Evolutionary conservation across 1,284 basidiomycete species (phyloP).

Genomic region (Pseudozyma hubeiensis): DNA sequence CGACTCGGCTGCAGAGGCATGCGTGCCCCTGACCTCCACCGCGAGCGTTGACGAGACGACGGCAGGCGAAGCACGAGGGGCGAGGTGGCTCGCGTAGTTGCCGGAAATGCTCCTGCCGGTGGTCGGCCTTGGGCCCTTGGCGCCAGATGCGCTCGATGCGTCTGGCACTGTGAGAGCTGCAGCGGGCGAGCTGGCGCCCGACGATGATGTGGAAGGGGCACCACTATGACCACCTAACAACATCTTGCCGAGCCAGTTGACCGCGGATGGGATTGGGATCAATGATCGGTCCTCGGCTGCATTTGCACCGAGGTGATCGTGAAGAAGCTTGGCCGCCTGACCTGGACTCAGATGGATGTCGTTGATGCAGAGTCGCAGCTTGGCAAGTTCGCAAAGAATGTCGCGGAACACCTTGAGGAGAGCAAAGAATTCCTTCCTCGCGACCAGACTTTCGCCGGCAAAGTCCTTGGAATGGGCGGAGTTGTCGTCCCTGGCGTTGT

Average conservation of each 20-base stretch:
- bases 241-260: slow-evolving; percentile 58
- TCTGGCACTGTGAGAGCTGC: slow-evolving; percentile 23
- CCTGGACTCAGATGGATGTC: slow-evolving; percentile 89
- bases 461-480: slow-evolving; percentile 70
- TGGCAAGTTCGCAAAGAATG: slow-evolving; percentile 83
- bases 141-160: slow-evolving; percentile 1
- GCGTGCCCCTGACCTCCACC: slow-evolving; percentile 59
- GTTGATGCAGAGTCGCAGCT: slow-evolving; percentile 85
- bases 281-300: slow-evolving; percentile 44
- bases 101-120: slow-evolving; percentile 37
- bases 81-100: slow-evolving; percentile 24
- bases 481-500: slow-evolving; percentile 23
- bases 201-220: slow-evolving; percentile 17
- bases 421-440: slow-evolving; percentile 83
- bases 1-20: slow-evolving; percentile 43
- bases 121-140: slow-evolving; percentile 17
- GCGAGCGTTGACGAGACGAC: slow-evolving; percentile 52
- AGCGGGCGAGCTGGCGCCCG: slow-evolving; percentile 2
- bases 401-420: slow-evolving; percentile 89
- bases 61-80: slow-evolving; percentile 52
- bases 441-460: slow-evolving; percentile 72
- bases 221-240: slow-evolving; percentile 37
- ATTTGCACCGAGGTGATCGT: slow-evolving; percentile 61
- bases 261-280: slow-evolving; percentile 47
- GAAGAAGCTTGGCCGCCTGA: slow-evolving; percentile 71